Evolutionary conservation across 148 eudicot genomes (phyloP).

Genomic region (Fagopyrum esculentum): DNA sequence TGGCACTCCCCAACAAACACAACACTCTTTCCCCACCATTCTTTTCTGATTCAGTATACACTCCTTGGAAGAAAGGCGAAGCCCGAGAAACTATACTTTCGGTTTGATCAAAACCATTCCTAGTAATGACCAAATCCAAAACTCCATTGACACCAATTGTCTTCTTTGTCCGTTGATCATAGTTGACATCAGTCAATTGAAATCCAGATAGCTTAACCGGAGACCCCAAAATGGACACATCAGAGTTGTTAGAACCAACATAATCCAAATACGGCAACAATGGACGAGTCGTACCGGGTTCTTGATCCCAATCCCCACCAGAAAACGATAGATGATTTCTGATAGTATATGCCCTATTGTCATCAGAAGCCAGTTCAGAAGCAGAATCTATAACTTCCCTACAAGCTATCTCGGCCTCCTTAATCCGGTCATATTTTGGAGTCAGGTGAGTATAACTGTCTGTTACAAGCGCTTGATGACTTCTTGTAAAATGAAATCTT

Average conservation of each 20-base stretch:
- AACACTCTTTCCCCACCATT: constrained; percentile 58
- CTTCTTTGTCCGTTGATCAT: constrained; percentile 31
- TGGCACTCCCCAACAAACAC: constrained; percentile 76
- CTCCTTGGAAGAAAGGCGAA: constrained; percentile 55
- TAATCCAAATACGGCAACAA: constrained; percentile 68
- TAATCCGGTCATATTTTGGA: constrained; percentile 50
- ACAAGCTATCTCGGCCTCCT: constrained; percentile 59
- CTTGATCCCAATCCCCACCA: constrained; percentile 92
- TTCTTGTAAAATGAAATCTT: not conserved
- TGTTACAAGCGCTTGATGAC: constrained; percentile 7
- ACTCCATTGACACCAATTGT: constrained; percentile 54
- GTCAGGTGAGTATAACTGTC: constrained; percentile 17
- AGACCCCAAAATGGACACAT: constrained; percentile 17
- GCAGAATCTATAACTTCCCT: constrained; percentile 37
- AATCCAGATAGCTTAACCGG: constrained; percentile 52
- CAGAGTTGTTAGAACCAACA: constrained; percentile 15
- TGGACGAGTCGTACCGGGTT: constrained; percentile 34
- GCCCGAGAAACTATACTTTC: constrained; percentile 30
- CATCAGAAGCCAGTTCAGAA: constrained; percentile 38
- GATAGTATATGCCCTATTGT: constrained; percentile 31
- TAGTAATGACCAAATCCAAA: constrained; percentile 48
- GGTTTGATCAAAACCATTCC: constrained; percentile 30
- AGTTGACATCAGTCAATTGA: constrained; percentile 57
- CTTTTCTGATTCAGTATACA: constrained; percentile 50
- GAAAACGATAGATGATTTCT: constrained; percentile 51